phyloP scores from a whole-genome alignment of 2,329 filamentous ascomycete genomes.

The Talaromyces sp. region DNA sequence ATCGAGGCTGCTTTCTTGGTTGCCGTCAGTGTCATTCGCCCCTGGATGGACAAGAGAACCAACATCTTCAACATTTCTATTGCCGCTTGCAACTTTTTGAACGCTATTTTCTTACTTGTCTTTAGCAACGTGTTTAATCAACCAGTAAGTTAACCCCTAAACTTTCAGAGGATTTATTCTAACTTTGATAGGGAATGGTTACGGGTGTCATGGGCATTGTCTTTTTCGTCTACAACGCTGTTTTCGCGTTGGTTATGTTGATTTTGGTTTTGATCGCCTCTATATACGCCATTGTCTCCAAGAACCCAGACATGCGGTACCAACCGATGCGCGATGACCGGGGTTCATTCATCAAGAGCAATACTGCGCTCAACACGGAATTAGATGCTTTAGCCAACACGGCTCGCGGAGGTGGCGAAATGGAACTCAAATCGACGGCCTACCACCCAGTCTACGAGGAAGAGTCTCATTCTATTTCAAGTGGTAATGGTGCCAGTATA shows the following conservation, averaged over 20 bases:
- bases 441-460: conserved; percentile 66
- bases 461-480: conserved; percentile 64
- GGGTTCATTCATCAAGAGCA: conserved; percentile 95
- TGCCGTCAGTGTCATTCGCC: conserved; percentile 70
- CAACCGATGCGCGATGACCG: conserved; percentile 96
- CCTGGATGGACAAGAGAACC: conserved; percentile 99
- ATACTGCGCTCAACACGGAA: conserved; percentile 79
- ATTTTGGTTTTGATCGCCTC: conserved; percentile 76
- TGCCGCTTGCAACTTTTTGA: conserved; percentile 82
- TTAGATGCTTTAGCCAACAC: conserved; percentile 85
- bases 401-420: conserved; percentile 75
- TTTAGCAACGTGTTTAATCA: conserved; percentile 84
- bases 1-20: conserved; percentile 77
- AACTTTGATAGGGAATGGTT: conserved; percentile 56
- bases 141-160: conserved; percentile 52
- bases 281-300: conserved; percentile 74
- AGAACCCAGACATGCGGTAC: conserved; percentile 92
- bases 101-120: conserved; percentile 80
- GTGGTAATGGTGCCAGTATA: conserved; percentile 45
- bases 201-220: conserved; percentile 84
- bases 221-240: conserved; percentile 82
- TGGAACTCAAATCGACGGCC: conserved; percentile 33
- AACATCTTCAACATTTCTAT: conserved; percentile 96
- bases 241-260: conserved; percentile 74
- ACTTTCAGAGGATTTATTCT: conserved; percentile 12